Evolutionary conservation across 2,329 filamentous ascomycete species (phyloP).

Genomic region (Tolypocladium inflatum): DNA sequence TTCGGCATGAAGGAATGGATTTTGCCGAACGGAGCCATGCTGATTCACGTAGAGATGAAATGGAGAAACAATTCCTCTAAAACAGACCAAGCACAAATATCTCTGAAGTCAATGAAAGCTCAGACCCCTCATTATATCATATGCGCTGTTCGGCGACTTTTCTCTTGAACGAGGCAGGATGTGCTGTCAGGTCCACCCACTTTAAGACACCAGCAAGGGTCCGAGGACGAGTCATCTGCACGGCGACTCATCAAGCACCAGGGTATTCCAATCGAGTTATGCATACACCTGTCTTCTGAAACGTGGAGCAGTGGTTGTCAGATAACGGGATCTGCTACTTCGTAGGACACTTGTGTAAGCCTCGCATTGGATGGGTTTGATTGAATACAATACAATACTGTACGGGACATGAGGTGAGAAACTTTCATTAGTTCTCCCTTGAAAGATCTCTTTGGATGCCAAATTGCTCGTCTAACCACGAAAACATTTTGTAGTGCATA

Average conservation of each 20-base stretch:
- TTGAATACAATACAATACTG: no score
- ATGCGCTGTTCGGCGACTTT: background rate
- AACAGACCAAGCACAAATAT: background rate
- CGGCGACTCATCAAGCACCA: background rate
- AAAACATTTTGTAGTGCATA: conserved; percentile 10
- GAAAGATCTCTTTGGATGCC: conserved; percentile 3
- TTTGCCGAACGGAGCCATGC: background rate
- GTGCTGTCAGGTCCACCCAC: background rate
- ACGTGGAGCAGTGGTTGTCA: no score
- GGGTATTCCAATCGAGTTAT: background rate
- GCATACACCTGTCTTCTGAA: no score
- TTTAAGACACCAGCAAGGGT: background rate
- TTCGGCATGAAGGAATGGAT: conserved; percentile 1
- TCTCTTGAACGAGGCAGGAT: background rate
- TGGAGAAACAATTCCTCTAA: no score
- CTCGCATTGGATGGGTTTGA: no score
- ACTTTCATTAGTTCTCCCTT: background rate
- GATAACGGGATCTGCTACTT: background rate
- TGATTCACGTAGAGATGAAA: background rate
- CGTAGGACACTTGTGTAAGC: no score
- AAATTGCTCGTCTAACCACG: conserved; percentile 12
- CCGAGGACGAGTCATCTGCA: background rate
- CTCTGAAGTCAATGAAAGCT: background rate
- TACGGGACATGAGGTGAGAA: background rate
- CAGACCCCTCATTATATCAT: background rate